A percentile compares a stretch with the other conserved stretches of the same genome.
phyloP scores from a whole-genome alignment of 1,284 basidiomycete species.

The Ustilago crameri region DNA sequence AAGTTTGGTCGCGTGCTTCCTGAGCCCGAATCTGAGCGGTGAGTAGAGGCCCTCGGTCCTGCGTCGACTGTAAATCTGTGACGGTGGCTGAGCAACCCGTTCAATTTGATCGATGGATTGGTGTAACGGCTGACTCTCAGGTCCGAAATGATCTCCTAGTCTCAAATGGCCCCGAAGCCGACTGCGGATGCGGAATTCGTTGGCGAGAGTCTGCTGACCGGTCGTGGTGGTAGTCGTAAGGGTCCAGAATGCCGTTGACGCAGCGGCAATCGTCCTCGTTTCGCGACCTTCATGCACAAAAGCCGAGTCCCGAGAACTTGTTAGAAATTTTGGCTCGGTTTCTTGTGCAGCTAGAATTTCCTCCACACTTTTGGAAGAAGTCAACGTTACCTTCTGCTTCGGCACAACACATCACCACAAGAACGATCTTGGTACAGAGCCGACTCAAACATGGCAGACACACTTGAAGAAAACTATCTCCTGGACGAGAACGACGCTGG shows the following conservation, averaged over 20 bases:
- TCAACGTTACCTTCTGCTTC: neutral
- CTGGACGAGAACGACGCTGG: conserved; percentile 49
- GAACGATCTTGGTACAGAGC: neutral
- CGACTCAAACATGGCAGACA: conserved; percentile 52
- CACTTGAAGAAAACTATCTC: conserved; percentile 56
- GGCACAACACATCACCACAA: neutral
- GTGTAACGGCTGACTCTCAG: no score
- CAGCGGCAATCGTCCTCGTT: neutral
- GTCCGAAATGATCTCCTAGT: no score
- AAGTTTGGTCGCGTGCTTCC: neutral
- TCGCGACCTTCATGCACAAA: neutral
- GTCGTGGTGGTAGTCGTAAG: conserved; percentile 27
- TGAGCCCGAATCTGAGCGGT: no score
- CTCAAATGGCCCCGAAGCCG: no score
- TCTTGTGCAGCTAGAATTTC: conserved; percentile 13
- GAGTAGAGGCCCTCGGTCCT: neutral
- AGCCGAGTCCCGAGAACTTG: conserved; percentile 29
- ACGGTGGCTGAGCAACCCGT: neutral
- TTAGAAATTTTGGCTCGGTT: conserved; percentile 23
- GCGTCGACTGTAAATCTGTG: neutral
- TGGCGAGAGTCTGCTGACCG: neutral
- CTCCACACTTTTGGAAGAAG: conserved; percentile 25
- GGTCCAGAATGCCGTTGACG: conserved; percentile 28
- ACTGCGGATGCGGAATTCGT: neutral
- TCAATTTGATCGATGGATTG: no score